Percentiles rank a stretch among this genome's conserved stretches.
Conservation (phyloP, 768 basidiomycete species). For the Crepidotus variabilis region DNA sequence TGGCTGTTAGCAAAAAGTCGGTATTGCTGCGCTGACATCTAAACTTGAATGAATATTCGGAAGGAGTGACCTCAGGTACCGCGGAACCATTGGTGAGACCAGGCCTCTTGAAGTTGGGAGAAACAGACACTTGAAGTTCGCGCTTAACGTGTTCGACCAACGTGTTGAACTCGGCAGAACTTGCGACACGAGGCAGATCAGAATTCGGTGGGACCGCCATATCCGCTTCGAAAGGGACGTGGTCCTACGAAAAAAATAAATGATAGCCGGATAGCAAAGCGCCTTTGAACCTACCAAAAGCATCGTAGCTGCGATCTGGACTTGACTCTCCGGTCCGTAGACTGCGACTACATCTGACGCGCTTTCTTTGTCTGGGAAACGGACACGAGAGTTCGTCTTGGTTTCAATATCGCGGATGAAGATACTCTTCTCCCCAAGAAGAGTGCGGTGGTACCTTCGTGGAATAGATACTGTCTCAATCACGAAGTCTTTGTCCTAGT, state of each 20-base stretch:
- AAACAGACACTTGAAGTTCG: slow-evolving; percentile 88
- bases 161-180: slow-evolving; percentile 78
- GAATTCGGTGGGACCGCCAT: slow-evolving; percentile 83
- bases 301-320: slow-evolving; percentile 96
- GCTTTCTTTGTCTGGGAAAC: slow-evolving; percentile 90
- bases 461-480: slow-evolving; percentile 93
- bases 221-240: slow-evolving; percentile 95
- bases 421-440: slow-evolving; percentile 94
- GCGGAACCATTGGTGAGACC: slow-evolving; percentile 41
- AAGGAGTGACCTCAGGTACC: slow-evolving; percentile 45
- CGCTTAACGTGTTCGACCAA: slow-evolving; percentile 90
- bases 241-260: slow-evolving; percentile 53
- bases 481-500: slow-evolving; percentile 93
- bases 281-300: slow-evolving; percentile 58
- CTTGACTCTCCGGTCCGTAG: slow-evolving; percentile 95
- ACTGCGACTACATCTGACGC: slow-evolving; percentile 96
- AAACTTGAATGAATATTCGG: slow-evolving; percentile 92
- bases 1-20: slow-evolving; percentile 84
- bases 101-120: slow-evolving; percentile 68
- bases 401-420: slow-evolving; percentile 96
- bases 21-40: slow-evolving; percentile 93
- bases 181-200: slow-evolving; percentile 73
- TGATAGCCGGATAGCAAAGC: not conserved
- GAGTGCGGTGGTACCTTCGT: slow-evolving; percentile 89
- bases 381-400: slow-evolving; percentile 91